Evolutionary conservation across 2,329 filamentous ascomycete genomes (phyloP), one percentile per base, ranked within the genome.

Genomic region (Trichoderma atrobrunneum): DNA sequence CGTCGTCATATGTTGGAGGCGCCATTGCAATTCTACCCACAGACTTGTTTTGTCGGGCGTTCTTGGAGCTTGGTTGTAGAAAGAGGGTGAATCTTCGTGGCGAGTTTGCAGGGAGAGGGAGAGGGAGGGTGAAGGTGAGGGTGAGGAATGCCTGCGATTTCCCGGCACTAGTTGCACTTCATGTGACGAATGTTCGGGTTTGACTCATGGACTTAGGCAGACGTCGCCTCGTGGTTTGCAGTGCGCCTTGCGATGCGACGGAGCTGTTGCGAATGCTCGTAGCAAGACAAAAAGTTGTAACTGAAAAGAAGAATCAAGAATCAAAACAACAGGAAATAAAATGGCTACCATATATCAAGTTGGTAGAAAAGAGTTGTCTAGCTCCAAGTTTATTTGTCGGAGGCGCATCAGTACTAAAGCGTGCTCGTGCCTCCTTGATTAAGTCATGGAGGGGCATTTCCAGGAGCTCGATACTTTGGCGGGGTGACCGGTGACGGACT

Each of bases 1-100:
- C 86, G 18, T 87, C 82, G 74, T 87, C 82, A 76, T 85, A 87
- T 69, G 87, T 71, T 16, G 71, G 66, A 16, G 75, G 72, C 32
- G 77, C 72, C 77, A 78, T 78, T 32, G 26, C 71, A 72, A 56
- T 48, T 11, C 34, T 36, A 24, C 5, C 10, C n/a, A n/a, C 26
- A 30, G 7, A 43, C 12, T 43, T 43, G 39, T 43, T n/a, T n/a
- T n/a, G n/a, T 57, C 24, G 18, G n/a, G 21, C 3, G 21, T n/a
- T 69, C 4, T 24, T 57, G 18, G n/a, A 65, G 18, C 11, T 48
- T 28, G 39, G 5, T 3, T 24, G 18, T 72, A 4, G 30, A 36
- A n/a, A 14, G 28, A 48, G 12, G 68, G 21, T 8, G 26, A 69
- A 32, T 16, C 1, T 26, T 26, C 3, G 66, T 24, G 28, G 57